Conservation (phyloP, 2,329 filamentous ascomycete genomes). For the Sphaceloma murrayae region DNA sequence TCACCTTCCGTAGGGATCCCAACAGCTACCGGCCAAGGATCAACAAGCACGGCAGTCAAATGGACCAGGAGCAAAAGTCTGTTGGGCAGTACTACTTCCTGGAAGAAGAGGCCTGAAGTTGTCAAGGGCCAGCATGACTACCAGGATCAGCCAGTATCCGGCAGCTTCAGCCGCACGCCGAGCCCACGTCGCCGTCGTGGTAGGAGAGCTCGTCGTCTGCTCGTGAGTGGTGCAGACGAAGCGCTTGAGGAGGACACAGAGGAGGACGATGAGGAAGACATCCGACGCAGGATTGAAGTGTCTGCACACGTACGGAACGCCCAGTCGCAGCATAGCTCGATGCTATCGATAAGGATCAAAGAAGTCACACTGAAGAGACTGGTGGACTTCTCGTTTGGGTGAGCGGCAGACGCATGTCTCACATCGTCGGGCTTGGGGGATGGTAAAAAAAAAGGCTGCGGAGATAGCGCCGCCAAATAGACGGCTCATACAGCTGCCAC, state of each 20-base stretch:
- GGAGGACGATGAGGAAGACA: conserved; percentile 47
- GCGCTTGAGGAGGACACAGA: conserved; percentile 51
- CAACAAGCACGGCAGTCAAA: conserved; percentile 92
- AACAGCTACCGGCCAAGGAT: conserved; percentile 94
- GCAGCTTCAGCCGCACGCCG: too few relatives aligned
- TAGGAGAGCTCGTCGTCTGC: conserved; percentile 20
- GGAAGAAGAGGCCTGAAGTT: conserved; percentile 68
- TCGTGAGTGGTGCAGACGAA: conserved; percentile 41
- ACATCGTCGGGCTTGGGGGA: too few relatives aligned
- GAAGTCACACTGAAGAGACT: too few relatives aligned
- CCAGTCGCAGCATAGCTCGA: too few relatives aligned
- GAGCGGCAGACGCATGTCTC: too few relatives aligned
- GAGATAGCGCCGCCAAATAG: too few relatives aligned
- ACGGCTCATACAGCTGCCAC: too few relatives aligned
- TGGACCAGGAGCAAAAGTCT: conserved; percentile 96
- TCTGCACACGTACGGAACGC: not conserved
- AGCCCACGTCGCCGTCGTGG: conserved; percentile 13
- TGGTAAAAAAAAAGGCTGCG: too few relatives aligned
- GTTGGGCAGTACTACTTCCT: conserved; percentile 96
- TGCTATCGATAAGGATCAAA: too few relatives aligned
- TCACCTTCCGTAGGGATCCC: conserved; percentile 96
- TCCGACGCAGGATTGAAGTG: not conserved
- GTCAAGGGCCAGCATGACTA: conserved; percentile 37
- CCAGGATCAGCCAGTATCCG: too few relatives aligned
- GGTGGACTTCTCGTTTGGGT: too few relatives aligned